These are phyloP conservation scores for Areca catechu DNA, from an alignment of 176 grass and related monocot species.

Conservation along the genomic window DNA sequence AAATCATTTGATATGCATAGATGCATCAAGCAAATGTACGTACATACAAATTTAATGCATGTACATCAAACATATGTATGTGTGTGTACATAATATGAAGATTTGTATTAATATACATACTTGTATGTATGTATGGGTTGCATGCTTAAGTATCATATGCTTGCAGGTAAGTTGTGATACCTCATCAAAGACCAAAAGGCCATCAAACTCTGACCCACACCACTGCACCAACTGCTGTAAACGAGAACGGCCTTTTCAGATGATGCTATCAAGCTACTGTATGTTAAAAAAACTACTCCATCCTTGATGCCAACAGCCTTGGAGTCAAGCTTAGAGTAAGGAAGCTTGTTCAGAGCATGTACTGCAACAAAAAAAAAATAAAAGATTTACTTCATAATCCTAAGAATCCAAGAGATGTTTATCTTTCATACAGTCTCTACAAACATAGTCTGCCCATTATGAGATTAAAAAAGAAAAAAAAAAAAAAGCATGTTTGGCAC, in stretches of 20 bases:
- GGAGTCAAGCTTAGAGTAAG: conserved; percentile 97
- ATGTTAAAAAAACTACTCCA: conserved; percentile 96
- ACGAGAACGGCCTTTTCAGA: conserved; percentile 93
- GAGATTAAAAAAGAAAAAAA: too few relatives aligned
- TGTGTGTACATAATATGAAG: too few relatives aligned
- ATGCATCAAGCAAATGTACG: too few relatives aligned
- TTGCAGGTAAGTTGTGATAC: conserved; percentile 33
- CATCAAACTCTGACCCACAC: conserved; percentile 84
- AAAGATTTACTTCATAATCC: not conserved
- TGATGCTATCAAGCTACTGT: conserved; percentile 95
- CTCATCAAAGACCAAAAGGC: conserved; percentile 95
- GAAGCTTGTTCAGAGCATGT: conserved; percentile 95
- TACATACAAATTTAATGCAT: too few relatives aligned
- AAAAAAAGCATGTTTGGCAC: too few relatives aligned
- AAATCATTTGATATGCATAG: too few relatives aligned
- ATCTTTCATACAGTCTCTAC: too few relatives aligned
- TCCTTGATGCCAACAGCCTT: conserved; percentile 91
- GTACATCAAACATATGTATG: too few relatives aligned
- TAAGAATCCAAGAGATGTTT: not conserved
- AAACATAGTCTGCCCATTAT: too few relatives aligned
- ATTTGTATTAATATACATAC: too few relatives aligned
- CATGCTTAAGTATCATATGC: not conserved
- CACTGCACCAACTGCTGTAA: conserved; percentile 95
- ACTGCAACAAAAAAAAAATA: too few relatives aligned
- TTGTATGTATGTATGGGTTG: too few relatives aligned